phyloP scores from a whole-genome alignment of 2,329 filamentous ascomycete genomes.

The Aspergillus sp. region DNA sequence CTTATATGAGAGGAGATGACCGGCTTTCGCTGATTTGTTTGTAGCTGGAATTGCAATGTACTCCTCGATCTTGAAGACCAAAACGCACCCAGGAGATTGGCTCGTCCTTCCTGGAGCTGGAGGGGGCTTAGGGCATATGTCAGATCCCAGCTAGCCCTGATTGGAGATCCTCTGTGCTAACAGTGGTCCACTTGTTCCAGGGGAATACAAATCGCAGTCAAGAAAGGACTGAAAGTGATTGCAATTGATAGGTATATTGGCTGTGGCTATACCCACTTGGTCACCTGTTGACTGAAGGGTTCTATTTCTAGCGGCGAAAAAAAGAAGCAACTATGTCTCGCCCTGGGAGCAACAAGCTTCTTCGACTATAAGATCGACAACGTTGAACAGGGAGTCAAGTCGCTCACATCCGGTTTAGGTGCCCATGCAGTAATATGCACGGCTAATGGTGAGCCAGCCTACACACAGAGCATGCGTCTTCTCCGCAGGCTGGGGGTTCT shows the following conservation, averaged over 20 bases:
- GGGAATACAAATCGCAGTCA: slow-evolving; percentile 33
- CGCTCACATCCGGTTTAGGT: slow-evolving; percentile 37
- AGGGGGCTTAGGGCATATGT: slow-evolving; percentile 37
- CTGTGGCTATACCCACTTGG: neutral
- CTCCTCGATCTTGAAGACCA: slow-evolving; percentile 35
- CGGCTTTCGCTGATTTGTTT: neutral
- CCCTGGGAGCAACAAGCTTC: slow-evolving; percentile 28
- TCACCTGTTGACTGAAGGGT: neutral
- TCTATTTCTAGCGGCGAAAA: slow-evolving; percentile 22
- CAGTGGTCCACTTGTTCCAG: slow-evolving; percentile 8
- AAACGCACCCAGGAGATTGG: slow-evolving; percentile 29
- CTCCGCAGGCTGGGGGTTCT: slow-evolving; percentile 44
- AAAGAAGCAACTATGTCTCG: slow-evolving; percentile 29
- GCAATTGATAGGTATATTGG: slow-evolving; percentile 30
- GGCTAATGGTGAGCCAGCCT: slow-evolving; percentile 42
- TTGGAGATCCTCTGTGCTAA: neutral
- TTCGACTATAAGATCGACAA: slow-evolving; percentile 33
- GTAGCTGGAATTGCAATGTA: slow-evolving; percentile 36
- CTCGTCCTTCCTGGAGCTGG: slow-evolving; percentile 33
- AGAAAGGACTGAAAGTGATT: slow-evolving; percentile 31
- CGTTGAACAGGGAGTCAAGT: slow-evolving; percentile 34
- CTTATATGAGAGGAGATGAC: neutral
- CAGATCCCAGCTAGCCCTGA: slow-evolving; percentile 1
- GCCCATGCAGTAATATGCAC: slow-evolving; percentile 45
- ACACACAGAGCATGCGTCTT: slow-evolving; percentile 40